Base-by-base conservation (phyloP, 2,329 filamentous ascomycete genomes). In the Colletotrichum godetiae region DNA sequence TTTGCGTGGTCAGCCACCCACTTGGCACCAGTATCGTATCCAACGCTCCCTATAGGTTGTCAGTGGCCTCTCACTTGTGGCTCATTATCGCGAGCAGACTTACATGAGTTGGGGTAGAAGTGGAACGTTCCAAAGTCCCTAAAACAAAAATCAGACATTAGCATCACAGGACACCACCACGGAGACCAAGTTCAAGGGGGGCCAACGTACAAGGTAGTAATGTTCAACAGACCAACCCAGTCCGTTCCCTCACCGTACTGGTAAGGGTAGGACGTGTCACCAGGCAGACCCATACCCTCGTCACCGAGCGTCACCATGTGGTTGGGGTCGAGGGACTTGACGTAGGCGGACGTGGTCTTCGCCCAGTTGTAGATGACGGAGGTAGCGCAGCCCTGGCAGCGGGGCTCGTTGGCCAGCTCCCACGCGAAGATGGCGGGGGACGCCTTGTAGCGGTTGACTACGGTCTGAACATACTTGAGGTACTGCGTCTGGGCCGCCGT, bases 251-350 rank as follows among this genome's bases (percentile, higher is more conserved):
- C 88, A 64, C 77, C 77, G 66, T 82, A 85, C 8, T 81, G 79
- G 78, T 88, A 90, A 4, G 88, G 88, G 76, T 90, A 90, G 63
- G 82, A 84, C 13, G 83, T 85, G 64, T 89, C 88, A 2, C 87
- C 86, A 2, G 83, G 81, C 24, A 86, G 80, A 2, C 84, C 84
- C 74, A 87, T 84, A 8, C 84, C 84, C 72, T 85, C 91, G 77
- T 92, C 91, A 29, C 92, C 91, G 4, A 92, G 84, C 0, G 88
- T 88, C 33, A 93, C 90, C 86, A 93, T 88, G 80, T 93, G 92
- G 67, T 87, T 81, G 1, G 86, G 76, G 78, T 93, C 92, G 13
- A 93, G 83, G 13, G 84, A 86, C 81, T 93, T 93, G 81, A 93
- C 89, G 78, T 92, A 93, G 27, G 85, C 83, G 27, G 89, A 91